These are phyloP conservation scores for Protomyces arabidopsidicola DNA, from an alignment of 1,139 yeast genomes.

Conservation along the genomic window DNA sequence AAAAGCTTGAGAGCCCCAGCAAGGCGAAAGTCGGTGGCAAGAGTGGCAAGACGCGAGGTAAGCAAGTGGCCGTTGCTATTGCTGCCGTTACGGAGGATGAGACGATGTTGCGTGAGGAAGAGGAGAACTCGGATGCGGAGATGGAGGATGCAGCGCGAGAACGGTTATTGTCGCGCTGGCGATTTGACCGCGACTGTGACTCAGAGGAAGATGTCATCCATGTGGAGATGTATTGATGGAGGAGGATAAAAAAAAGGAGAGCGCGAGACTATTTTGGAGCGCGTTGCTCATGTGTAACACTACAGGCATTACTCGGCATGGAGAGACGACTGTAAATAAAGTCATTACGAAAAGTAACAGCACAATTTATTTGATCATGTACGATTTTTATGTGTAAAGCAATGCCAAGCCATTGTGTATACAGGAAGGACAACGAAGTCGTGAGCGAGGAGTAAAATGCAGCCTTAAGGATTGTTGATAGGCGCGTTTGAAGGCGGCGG, in stretches of 20 bases:
- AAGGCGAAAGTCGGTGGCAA: not conserved
- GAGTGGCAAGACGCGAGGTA: not conserved
- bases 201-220: conserved; percentile 26
- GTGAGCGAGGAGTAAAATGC: not conserved
- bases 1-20: not conserved
- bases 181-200: conserved; percentile 15
- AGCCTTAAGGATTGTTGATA: not conserved
- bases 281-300: not conserved
- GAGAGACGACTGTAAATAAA: not conserved
- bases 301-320: not conserved
- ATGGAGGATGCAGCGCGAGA: not conserved
- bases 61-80: not conserved
- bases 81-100: not conserved
- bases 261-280: not conserved
- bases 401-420: not conserved
- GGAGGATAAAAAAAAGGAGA: not conserved
- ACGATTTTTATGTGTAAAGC: not conserved
- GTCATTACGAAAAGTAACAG: not conserved
- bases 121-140: not conserved
- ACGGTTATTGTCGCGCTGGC: conserved; percentile 7
- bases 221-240: conserved; percentile 3
- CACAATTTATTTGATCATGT: not conserved
- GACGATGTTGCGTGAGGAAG: not conserved
- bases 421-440: not conserved
- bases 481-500: not conserved